Evolutionary conservation across 129 eudicot genomes (phyloP).

Genomic region (Heracleum sosnowskyi): DNA sequence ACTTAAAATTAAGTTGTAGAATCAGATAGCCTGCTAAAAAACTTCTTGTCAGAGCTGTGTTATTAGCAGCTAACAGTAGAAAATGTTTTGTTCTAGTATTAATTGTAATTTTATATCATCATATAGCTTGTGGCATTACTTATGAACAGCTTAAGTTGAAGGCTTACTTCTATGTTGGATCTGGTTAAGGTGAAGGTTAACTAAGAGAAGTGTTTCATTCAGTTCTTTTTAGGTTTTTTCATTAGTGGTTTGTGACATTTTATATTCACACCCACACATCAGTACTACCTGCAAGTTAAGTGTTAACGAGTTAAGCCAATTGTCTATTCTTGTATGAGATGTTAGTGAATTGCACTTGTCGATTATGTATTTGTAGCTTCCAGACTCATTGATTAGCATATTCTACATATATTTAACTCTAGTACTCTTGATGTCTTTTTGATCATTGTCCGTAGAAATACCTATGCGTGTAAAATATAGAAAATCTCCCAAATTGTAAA

Average conservation of each 20-base stretch:
- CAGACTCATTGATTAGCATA: background rate
- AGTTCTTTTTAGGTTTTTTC: no score
- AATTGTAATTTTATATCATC: background rate
- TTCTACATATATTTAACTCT: background rate
- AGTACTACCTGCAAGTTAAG: background rate
- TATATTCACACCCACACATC: background rate
- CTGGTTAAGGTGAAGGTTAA: background rate
- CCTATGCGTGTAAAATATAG: background rate
- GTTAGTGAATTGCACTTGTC: background rate
- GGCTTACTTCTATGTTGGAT: background rate
- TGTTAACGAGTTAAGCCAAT: background rate
- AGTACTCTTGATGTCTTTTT: no score
- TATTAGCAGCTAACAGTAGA: background rate
- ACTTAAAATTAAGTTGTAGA: background rate
- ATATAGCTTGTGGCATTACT: background rate
- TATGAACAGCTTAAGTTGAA: background rate
- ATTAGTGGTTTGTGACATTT: background rate
- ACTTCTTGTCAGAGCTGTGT: background rate
- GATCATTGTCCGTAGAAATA: background rate
- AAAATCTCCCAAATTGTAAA: background rate
- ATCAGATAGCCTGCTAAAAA: background rate
- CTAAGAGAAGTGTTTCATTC: background rate
- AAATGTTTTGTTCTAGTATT: background rate
- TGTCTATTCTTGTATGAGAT: background rate
- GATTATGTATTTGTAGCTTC: background rate